Evolutionary conservation across 495 filamentous ascomycete genomes (phyloP).

Genomic region (Clavariopsis aquatica): DNA sequence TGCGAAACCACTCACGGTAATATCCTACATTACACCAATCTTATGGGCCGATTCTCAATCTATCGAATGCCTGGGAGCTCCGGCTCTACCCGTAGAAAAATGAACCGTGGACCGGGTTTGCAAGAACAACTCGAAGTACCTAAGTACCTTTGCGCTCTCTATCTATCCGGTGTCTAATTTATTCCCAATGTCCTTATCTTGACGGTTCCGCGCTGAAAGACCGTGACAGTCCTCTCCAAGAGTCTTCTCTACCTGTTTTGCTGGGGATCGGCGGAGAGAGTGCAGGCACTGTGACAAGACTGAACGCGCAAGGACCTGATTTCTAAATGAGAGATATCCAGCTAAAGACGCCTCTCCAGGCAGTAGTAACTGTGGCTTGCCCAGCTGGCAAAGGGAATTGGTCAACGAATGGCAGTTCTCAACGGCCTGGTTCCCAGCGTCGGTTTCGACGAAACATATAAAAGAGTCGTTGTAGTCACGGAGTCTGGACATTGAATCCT

Average conservation of each 20-base stretch:
- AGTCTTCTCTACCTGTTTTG: background rate
- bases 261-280: background rate
- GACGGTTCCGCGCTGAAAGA: background rate
- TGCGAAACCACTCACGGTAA: too few relatives aligned
- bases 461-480: background rate
- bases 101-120: constrained; percentile 1
- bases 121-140: background rate
- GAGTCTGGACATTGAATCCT: background rate
- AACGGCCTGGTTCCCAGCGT: constrained; percentile 4
- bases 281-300: background rate
- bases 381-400: background rate
- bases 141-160: background rate
- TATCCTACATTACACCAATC: too few relatives aligned
- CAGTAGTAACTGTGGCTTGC: constrained; percentile 21
- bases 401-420: background rate
- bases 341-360: constrained; percentile 14
- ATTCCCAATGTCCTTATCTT: background rate
- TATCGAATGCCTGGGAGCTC: background rate
- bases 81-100: background rate
- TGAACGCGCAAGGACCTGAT: background rate
- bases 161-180: background rate
- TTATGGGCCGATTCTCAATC: background rate
- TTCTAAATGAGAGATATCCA: background rate
- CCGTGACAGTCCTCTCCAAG: background rate
- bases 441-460: background rate